Evolutionary conservation across 495 filamentous ascomycete genomes (phyloP).

Genomic region (Halenospora varia): DNA sequence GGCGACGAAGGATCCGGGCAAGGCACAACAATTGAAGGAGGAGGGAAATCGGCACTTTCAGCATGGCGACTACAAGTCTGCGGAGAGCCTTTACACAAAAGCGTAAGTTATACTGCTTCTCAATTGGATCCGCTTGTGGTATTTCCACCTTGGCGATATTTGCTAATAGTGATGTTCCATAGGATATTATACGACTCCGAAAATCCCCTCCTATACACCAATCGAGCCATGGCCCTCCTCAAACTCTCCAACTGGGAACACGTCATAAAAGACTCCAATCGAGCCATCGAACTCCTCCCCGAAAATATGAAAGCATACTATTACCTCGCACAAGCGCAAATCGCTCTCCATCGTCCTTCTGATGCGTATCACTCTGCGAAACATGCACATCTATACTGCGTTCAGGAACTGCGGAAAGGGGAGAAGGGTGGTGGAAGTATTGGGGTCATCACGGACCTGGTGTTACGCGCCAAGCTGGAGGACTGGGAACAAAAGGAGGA

Average conservation of each 20-base stretch:
- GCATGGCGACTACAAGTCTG: slow-evolving; percentile 63
- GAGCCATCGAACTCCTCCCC: slow-evolving; percentile 62
- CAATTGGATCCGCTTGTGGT: background rate
- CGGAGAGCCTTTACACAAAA: slow-evolving; percentile 79
- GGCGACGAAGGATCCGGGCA: slow-evolving; percentile 4
- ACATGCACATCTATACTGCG: slow-evolving; percentile 69
- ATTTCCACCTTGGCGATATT: background rate
- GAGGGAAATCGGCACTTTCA: slow-evolving; percentile 52
- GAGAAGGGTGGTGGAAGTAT: slow-evolving; percentile 52
- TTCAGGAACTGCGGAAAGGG: slow-evolving; percentile 31
- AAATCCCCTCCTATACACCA: slow-evolving; percentile 71
- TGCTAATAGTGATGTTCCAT: background rate
- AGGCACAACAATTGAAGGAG: slow-evolving; percentile 42
- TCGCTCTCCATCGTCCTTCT: slow-evolving; percentile 66
- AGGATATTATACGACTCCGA: slow-evolving; percentile 55
- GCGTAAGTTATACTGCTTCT: slow-evolving; percentile 52
- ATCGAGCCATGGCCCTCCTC: slow-evolving; percentile 82
- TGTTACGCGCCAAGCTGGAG: slow-evolving; percentile 76
- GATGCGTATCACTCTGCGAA: slow-evolving; percentile 70
- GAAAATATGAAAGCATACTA: slow-evolving; percentile 78
- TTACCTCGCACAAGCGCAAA: slow-evolving; percentile 79
- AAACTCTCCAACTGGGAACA: slow-evolving; percentile 63
- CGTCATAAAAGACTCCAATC: slow-evolving; percentile 76
- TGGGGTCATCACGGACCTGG: slow-evolving; percentile 58
- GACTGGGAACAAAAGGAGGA: slow-evolving; percentile 56